Base-by-base conservation (phyloP, 371 early-diverging fungal genomes). In the Haplosporangium sp. region DNA sequence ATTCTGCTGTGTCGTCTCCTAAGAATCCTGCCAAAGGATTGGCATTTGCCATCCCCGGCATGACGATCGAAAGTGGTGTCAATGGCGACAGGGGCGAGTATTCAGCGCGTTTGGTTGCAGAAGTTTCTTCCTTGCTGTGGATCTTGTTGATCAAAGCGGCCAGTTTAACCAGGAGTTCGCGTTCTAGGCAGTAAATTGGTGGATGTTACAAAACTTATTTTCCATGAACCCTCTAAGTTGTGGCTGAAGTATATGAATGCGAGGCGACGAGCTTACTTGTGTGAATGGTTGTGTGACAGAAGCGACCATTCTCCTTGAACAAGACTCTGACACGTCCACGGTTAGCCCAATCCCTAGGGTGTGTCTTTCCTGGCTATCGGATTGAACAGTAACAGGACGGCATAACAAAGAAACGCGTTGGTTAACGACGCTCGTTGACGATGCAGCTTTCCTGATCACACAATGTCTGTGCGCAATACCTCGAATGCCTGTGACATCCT, bases 301-400 rank as follows among this genome's bases (percentile, higher is more conserved):
- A 70, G 23, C 76, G 76, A 10, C 67, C 76, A 40, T 76, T 58
- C 10, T 82, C 79, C 67, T 86, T 87, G 47, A 88, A 67, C 69
- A 87, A 82, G 1, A 87, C 87, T 36, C 83, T 76, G 47, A 88
- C 86, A 62, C 89, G 86, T 45, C 89, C 89, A 38, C 85, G 86
- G 65, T 87, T 88, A 3, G 84, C 86, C 89, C 89, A 88, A 57
- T 88, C 89, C 47, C 84, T 80, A 47, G 89, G 87, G 73, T 88
- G 89, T 14, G 83, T 71, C 66, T 88, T 88, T 50, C 82, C 80
- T 52, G 76, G 76, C 67, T 74, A 60, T 41, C 29, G 29, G 29
- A 29, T 29, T 29, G 29, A 29, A 29, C 29, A 29, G 29, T 29
- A 1, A 4, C 29, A 29, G 4, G 29, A 4, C 29, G 2, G 29